Evolutionary conservation across 208 protist species (phyloP).

Genomic region (Phytomonas francai): DNA sequence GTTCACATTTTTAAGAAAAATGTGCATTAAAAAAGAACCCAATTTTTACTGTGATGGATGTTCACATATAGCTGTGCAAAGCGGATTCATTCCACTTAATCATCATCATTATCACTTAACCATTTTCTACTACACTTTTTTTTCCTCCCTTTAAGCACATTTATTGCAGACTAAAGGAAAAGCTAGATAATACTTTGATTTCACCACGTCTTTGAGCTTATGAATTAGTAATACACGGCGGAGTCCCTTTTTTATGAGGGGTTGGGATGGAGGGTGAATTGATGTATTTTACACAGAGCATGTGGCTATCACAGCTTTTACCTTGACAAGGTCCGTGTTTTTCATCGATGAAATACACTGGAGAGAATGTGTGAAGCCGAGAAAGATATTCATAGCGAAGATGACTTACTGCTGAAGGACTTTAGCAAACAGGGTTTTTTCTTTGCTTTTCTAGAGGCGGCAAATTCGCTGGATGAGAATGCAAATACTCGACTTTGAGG

Average conservation of each 20-base stretch:
- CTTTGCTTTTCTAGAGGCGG: background rate
- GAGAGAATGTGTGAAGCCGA: background rate
- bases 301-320: no score
- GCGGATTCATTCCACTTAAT: background rate
- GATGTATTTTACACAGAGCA: background rate
- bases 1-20: slow-evolving; percentile 7
- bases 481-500: background rate
- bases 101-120: background rate
- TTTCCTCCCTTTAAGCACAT: background rate
- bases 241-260: background rate
- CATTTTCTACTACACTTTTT: background rate
- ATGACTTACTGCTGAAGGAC: background rate
- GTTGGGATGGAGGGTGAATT: no score
- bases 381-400: background rate
- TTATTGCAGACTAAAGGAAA: background rate
- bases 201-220: background rate
- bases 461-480: background rate
- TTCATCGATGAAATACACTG: no score
- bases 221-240: background rate
- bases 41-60: background rate
- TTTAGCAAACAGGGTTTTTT: background rate
- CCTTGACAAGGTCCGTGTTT: no score
- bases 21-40: background rate
- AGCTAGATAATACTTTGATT: background rate
- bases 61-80: background rate